Conservation (phyloP, 2,329 filamentous ascomycete species). For the Paraphaeosphaeria sporulosa region DNA sequence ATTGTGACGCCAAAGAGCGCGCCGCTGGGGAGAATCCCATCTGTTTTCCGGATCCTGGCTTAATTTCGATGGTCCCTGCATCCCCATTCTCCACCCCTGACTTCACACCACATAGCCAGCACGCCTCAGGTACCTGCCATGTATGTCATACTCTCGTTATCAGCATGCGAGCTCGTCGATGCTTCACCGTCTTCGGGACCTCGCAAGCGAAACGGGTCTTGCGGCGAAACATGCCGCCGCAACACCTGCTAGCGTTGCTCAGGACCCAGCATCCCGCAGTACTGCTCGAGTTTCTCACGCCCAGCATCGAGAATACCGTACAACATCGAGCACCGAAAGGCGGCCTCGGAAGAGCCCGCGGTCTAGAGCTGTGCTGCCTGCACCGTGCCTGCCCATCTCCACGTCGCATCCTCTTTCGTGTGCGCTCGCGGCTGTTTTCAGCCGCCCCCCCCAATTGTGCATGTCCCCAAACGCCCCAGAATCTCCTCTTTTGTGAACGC, state of each 20-base stretch:
- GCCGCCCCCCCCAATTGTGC: not conserved
- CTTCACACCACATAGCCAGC: not conserved
- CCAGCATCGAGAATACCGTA: not conserved
- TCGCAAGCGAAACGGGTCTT: not conserved
- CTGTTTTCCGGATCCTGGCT: not conserved
- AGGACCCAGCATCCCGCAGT: not conserved
- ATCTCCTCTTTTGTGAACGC: not conserved
- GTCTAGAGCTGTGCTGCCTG: not conserved
- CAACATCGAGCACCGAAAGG: not conserved
- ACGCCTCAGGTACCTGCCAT: not conserved
- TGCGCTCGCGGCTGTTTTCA: not conserved
- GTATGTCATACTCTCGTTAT: not conserved
- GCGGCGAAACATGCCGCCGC: not conserved
- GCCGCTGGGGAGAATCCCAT: not conserved
- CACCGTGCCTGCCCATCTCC: not conserved
- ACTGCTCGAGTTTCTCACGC: not conserved
- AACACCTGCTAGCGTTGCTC: not conserved
- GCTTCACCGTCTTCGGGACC: not conserved
- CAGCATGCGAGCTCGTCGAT: not conserved
- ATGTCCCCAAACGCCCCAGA: not conserved
- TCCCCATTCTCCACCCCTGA: not conserved
- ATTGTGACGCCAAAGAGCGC: slow-evolving; percentile 12
- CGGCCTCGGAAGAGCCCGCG: not conserved
- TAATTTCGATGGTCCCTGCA: slow-evolving; percentile 4
- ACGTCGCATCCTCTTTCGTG: not conserved